Percentiles rank a stretch among this genome's conserved stretches.
Evolutionary conservation across 441 rosid species (phyloP).

Genomic region (Arabidopsis lyrata): DNA sequence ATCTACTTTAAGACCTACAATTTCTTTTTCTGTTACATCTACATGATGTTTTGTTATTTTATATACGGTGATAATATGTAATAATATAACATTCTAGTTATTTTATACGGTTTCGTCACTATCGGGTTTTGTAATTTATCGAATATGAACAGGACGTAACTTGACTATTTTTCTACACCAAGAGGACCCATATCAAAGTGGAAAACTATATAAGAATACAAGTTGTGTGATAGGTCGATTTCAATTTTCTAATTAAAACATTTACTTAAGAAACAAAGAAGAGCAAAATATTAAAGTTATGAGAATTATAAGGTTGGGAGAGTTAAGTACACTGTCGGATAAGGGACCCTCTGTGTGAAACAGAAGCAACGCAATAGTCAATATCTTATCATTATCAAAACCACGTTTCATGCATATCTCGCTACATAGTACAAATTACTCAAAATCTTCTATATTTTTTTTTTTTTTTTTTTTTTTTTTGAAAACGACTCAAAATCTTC

Average conservation of each 20-base stretch:
- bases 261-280: constrained; percentile 13
- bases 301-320: constrained; percentile 6
- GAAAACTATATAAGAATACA: constrained; percentile 13
- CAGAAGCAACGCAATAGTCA: constrained; percentile 34
- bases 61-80: not conserved
- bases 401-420: constrained; percentile 14
- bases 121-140: not conserved
- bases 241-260: constrained; percentile 10
- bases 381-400: constrained; percentile 32
- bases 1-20: not conserved
- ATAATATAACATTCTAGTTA: not conserved
- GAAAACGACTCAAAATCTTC: not conserved
- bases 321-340: constrained; percentile 23
- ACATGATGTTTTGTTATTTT: not conserved
- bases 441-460: not conserved
- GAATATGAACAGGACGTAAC: constrained; percentile 19
- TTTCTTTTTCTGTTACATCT: not conserved
- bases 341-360: constrained; percentile 12
- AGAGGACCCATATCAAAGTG: constrained; percentile 21
- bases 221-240: constrained; percentile 21
- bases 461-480: too few relatives aligned
- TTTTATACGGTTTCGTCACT: not conserved
- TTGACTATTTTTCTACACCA: constrained; percentile 16
- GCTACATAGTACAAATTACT: not conserved
- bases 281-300: constrained; percentile 21